phyloP scores from a whole-genome alignment of 1,284 basidiomycete genomes.

The Trichosporon asahii region DNA sequence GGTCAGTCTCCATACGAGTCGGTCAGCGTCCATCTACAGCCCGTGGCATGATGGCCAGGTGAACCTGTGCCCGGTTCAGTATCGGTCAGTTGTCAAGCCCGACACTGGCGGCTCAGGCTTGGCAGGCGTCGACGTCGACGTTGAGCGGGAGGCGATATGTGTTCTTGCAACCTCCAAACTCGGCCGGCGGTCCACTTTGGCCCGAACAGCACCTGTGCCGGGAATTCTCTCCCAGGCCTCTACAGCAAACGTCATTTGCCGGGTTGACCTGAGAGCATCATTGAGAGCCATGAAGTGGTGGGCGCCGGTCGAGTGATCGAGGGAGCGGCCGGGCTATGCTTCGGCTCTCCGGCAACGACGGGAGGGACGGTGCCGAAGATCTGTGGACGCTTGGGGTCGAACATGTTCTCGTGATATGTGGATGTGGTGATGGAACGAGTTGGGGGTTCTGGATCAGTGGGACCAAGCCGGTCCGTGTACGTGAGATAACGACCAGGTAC shows the following conservation, averaged over 20 bases:
- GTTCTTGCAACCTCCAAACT: background rate
- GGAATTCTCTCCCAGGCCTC: background rate
- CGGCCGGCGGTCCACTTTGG: background rate
- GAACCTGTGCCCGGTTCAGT: background rate
- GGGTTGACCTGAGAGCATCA: too few relatives aligned
- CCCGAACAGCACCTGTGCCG: background rate
- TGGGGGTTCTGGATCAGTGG: background rate
- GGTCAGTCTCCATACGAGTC: too few relatives aligned
- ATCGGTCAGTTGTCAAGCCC: background rate
- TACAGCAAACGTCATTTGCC: background rate
- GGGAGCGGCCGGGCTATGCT: too few relatives aligned
- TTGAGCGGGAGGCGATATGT: background rate
- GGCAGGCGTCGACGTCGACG: background rate
- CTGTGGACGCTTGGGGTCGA: background rate
- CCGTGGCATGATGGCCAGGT: background rate
- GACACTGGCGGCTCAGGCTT: background rate
- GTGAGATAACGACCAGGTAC: background rate
- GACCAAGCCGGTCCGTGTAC: background rate
- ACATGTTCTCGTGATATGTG: background rate
- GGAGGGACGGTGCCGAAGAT: background rate
- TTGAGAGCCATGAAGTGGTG: too few relatives aligned
- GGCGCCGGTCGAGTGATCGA: background rate
- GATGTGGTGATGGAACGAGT: background rate
- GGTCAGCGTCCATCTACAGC: background rate
- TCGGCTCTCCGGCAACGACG: too few relatives aligned